phyloP scores from a whole-genome alignment of 805 yeast genomes.

The Sugiyamaella mastotermitis region DNA sequence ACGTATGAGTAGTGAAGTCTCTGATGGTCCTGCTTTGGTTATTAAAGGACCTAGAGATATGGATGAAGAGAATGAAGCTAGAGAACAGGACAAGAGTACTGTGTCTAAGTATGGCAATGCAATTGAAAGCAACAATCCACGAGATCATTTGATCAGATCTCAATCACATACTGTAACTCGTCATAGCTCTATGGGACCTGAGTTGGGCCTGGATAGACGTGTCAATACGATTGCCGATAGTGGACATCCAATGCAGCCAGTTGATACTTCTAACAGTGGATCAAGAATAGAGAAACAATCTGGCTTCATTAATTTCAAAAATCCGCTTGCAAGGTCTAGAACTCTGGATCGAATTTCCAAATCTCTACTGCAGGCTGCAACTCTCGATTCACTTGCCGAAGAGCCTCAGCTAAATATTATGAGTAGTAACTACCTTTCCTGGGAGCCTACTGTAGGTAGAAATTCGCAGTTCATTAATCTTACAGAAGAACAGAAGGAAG shows the following conservation, averaged over 20 bases:
- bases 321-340: background rate
- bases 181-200: background rate
- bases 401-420: conserved; percentile 14
- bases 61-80: conserved; percentile 31
- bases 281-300: too few species aligned
- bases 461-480: conserved; percentile 86
- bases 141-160: background rate
- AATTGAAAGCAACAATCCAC: background rate
- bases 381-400: background rate
- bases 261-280: background rate
- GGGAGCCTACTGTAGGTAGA: conserved; percentile 88
- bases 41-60: conserved; percentile 75
- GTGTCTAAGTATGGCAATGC: background rate
- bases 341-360: background rate
- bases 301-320: too few species aligned
- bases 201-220: background rate
- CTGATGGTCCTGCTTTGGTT: conserved; percentile 71
- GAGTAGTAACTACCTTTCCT: conserved; percentile 59
- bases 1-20: conserved; percentile 33
- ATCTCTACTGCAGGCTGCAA: too few species aligned
- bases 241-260: too few species aligned
- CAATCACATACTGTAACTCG: background rate
- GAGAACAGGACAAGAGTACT: conserved; percentile 1
- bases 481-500: conserved; percentile 80
- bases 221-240: background rate